Base-by-base conservation (phyloP, 2,329 filamentous ascomycete genomes). In the Cyphellophora attinorum region DNA sequence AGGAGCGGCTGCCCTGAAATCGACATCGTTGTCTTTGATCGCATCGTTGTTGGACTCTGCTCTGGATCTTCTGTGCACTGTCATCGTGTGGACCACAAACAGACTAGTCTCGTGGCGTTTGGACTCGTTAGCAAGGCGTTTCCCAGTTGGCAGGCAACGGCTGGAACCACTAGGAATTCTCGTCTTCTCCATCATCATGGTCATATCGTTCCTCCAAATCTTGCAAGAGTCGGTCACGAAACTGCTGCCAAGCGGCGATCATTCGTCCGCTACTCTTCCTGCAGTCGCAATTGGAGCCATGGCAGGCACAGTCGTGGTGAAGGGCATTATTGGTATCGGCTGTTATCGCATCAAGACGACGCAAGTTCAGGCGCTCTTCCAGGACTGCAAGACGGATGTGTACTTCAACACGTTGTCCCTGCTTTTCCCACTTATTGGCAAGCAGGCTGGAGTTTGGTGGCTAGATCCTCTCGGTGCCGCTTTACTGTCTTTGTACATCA, bases 331-430 rank as follows among this genome's bases (percentile, higher is more conserved):
- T 34, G 73, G 74, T 60, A 53, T 78, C 11, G 72, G 70, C 28
- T 78, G 74, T 47, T 61, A 67, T 2, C 59, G 63, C 3, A 68
- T 79, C 44, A 76, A 77, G 45, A 78, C 74, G 2, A 76, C 74
- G 0, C 74, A 77, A 48, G 74, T 79, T 0, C 73, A 77, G 43
- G 74, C 74, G 0, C 56, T 81, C 4, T 73, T 68, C 0, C 73
- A 77, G 49, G 74, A 79, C 48, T 77, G 74, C 52, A 74, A 76
- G 51, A 74, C 71, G 0, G 74, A 79, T 41, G 73, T 79, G 12
- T 63, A 74, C 44, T 79, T 79, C 59, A 79, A 79, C 50, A 72
- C 73, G 0, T 63, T 77, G 5, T 76, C 72, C 11, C 65, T 79
- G 1, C 60, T 76, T 6, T 79, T 79, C 46, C 74, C 74, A 0